A percentile compares a stretch with the other conserved stretches of the same genome.
These are phyloP conservation scores for Calonectria pseudoreteaudii DNA, from an alignment of 2,329 filamentous ascomycete species.

Conservation along the genomic window DNA sequence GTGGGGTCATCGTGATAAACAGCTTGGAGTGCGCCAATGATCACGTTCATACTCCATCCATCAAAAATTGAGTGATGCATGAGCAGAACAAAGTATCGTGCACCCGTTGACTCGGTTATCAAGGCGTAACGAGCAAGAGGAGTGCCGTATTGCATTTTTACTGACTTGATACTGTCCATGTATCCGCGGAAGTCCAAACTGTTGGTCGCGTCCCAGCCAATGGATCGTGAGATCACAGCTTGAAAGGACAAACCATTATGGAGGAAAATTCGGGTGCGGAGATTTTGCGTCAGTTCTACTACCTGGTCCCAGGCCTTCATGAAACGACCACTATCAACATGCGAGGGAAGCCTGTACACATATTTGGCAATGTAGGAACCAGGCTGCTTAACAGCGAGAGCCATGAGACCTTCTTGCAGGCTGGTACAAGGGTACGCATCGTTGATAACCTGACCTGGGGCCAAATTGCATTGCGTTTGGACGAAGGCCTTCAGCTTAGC, in stretches of 20 bases:
- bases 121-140: neutral
- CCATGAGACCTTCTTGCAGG: constrained; percentile 16
- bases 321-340: neutral
- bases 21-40: neutral
- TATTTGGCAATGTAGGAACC: constrained; percentile 13
- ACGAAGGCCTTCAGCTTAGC: neutral
- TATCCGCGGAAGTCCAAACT: neutral
- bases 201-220: neutral
- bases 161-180: neutral
- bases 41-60: constrained; percentile 10
- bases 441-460: constrained; percentile 42
- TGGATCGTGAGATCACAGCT: neutral
- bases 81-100: neutral
- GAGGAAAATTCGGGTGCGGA: neutral
- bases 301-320: neutral
- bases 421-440: constrained; percentile 15
- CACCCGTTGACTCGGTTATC: neutral
- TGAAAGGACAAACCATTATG: neutral
- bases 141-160: constrained; percentile 8
- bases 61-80: constrained; percentile 12
- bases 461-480: neutral
- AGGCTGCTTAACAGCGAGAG: constrained; percentile 10
- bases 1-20: neutral
- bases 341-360: neutral
- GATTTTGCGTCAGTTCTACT: neutral